Evolutionary conservation across 306 rosid species (phyloP), one percentile per base, ranked within the genome.

Genomic region (Prosopis cineraria): DNA sequence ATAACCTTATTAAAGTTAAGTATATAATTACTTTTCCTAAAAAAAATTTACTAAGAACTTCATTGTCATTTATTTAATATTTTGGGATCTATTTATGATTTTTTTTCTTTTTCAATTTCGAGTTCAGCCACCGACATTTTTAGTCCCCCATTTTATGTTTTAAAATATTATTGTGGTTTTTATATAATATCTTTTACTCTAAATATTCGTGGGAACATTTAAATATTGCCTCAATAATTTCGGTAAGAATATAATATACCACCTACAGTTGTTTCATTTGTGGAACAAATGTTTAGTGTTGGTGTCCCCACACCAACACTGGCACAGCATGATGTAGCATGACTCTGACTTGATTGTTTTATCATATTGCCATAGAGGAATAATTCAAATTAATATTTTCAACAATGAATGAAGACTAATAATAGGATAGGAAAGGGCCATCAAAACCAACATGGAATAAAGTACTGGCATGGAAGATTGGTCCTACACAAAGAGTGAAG

Each of bases 371-470:
- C 8, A 25, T n/a, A 50, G 25, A 6, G 25, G 19, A 50, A 50
- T 50, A 50, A 6, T 50, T 50, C 56, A 50, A n/a, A 19, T 50
- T n/a, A 50, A 66, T 39, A 67, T 78, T 40, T 12, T 11, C 70
- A 84, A n/a, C n/a, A n/a, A 86, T 74, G 47, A 25, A 73, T 64
- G 69, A 55, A 40, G 33, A 17, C 4, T 14, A 63, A 9, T 37
- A 59, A 58, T n/a, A n/a, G n/a, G n/a, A 40, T 17, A 4, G 43
- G 29, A 43, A 29, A 1, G 47, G 56, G 71, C 53, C 77, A 77
- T 73, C 87, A 74, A 40, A 52, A 7, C 13, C 58, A 2, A 73
- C 33, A 60, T 72, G 74, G 82, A 80, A 81, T 81, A 83, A 70
- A 72, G 36, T 14, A n/a, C 75, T 62, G 69, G 41, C 78, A 72